phyloP scores from a whole-genome alignment of 805 yeast genomes.

The Lipomyces mesembrius region DNA sequence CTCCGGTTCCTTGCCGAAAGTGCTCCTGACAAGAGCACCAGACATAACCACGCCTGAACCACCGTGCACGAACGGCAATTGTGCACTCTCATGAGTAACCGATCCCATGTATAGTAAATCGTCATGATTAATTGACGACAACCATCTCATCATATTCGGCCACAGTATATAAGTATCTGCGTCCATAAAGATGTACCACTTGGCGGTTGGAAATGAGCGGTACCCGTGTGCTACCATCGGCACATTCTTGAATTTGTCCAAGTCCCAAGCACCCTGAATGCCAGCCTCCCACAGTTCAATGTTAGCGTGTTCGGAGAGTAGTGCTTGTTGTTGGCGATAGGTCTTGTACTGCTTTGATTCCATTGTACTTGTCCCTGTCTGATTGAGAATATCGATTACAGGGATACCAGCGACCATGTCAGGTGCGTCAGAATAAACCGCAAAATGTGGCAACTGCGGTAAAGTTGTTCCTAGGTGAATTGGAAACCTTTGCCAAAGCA shows the following conservation, averaged over 20 bases:
- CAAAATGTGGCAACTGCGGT: constrained; percentile 43
- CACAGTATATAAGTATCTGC: constrained; percentile 39
- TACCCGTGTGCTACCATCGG: constrained; percentile 48
- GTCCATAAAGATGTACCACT: constrained; percentile 44
- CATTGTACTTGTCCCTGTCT: constrained; percentile 16
- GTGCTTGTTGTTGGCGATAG: constrained; percentile 41
- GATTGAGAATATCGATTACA: constrained; percentile 44
- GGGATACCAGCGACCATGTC: constrained; percentile 44
- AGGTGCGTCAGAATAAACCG: constrained; percentile 46
- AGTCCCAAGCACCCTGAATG: constrained; percentile 44
- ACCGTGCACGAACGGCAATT: constrained; percentile 47
- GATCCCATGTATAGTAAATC: constrained; percentile 45
- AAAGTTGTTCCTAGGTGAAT: constrained; percentile 46
- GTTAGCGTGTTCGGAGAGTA: constrained; percentile 40
- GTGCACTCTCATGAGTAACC: constrained; percentile 34
- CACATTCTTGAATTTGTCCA: constrained; percentile 48
- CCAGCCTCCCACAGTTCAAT: constrained; percentile 30
- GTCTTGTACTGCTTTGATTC: constrained; percentile 35
- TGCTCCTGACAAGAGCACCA: constrained; percentile 42
- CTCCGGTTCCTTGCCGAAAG: constrained; percentile 39
- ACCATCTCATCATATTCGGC: constrained; percentile 41
- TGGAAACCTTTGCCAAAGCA: constrained; percentile 22
- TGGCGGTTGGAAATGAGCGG: constrained; percentile 37
- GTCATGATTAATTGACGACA: constrained; percentile 41
- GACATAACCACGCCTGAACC: constrained; percentile 36